These are phyloP conservation scores for Wallacemonas sp. DNA, from an alignment of 208 protist species.

Conservation along the genomic window DNA sequence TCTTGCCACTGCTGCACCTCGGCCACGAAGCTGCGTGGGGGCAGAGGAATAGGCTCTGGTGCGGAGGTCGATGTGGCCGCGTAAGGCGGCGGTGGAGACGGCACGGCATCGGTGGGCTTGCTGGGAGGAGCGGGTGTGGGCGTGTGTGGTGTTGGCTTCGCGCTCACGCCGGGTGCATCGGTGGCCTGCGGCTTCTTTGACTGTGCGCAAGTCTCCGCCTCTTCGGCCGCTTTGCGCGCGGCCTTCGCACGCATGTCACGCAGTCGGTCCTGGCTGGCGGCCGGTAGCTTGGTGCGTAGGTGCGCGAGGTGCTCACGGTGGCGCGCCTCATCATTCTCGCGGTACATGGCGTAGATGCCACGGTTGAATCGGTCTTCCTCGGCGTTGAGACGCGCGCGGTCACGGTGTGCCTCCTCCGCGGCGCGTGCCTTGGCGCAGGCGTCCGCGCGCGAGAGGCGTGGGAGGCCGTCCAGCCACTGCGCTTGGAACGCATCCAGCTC, in stretches of 20 bases:
- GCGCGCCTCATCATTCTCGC: constrained; percentile 9
- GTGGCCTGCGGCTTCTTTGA: not conserved
- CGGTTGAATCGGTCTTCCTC: not conserved
- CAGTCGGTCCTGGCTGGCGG: not conserved
- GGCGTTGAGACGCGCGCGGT: not conserved
- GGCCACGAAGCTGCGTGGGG: constrained; percentile 31
- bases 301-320: constrained; percentile 20
- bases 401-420: constrained; percentile 2
- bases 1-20: constrained; percentile 40
- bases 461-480: constrained; percentile 19
- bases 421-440: constrained; percentile 14
- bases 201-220: not conserved
- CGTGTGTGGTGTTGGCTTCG: not conserved
- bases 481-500: constrained; percentile 7
- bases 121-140: not conserved
- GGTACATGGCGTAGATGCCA: constrained; percentile 16
- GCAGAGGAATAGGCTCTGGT: constrained; percentile 6
- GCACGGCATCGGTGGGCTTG: not conserved
- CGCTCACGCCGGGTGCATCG: too few species aligned
- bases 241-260: not conserved
- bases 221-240: not conserved
- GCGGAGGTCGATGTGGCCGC: not conserved
- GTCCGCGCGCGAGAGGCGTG: constrained; percentile 16
- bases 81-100: not conserved
- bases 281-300: constrained; percentile 11